These are phyloP conservation scores for Populus pruinosa DNA, from an alignment of 345 rosid genomes.

Conservation along the genomic window DNA sequence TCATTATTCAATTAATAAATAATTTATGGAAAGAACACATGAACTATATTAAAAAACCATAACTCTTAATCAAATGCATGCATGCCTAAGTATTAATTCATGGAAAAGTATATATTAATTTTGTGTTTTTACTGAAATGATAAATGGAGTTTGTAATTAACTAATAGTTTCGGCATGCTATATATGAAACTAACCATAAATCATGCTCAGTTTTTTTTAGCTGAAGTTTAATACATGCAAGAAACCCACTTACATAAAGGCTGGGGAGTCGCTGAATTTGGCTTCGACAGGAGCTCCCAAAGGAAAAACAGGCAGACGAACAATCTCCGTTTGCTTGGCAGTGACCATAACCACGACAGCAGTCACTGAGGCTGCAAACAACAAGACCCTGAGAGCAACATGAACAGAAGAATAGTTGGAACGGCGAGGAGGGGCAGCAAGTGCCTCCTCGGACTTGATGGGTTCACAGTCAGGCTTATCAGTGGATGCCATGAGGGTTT, in stretches of 20 bases:
- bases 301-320: constrained; percentile 23
- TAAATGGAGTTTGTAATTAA: no score
- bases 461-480: constrained; percentile 12
- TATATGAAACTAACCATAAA: background rate
- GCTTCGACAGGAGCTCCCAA: constrained; percentile 21
- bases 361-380: constrained; percentile 50
- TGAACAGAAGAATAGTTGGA: constrained; percentile 29
- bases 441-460: background rate
- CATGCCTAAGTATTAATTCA: no score
- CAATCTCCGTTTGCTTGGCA: constrained; percentile 46
- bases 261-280: constrained; percentile 68
- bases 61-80: no score
- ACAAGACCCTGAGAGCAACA: constrained; percentile 44
- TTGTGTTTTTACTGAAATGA: no score
- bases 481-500: constrained; percentile 13
- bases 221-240: background rate
- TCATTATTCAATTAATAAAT: no score
- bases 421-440: background rate
- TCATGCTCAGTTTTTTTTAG: background rate
- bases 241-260: constrained; percentile 51
- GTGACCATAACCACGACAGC: constrained; percentile 56
- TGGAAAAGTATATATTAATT: no score
- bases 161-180: no score
- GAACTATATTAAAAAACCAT: no score
- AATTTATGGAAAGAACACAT: no score